Base-by-base conservation (phyloP, 306 rosid species). In the Castanea mollissima region DNA sequence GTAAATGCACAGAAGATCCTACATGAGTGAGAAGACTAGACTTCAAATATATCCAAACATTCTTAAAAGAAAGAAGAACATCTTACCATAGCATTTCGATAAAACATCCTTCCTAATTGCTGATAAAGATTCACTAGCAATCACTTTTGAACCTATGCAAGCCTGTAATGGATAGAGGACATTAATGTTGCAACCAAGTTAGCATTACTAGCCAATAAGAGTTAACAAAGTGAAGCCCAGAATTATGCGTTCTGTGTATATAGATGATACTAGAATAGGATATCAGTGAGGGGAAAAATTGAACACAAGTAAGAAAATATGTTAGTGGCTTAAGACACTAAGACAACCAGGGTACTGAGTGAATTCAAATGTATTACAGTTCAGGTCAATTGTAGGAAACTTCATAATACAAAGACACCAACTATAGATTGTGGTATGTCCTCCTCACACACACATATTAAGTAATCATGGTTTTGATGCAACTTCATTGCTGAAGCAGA, bases 31-130 rank as follows among this genome's bases (percentile, higher is more conserved):
- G 54, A 49, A 49, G 54, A 49, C 54, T 49, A 35, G 49, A 13
- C 25, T 67, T 67, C 51, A 34, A 6, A 67, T n/a, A 35, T 35
- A 67, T 34, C 23, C 8, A 21, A 14, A 18, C 27, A 8, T 34
- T 67, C 59, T 51, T 23, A 21, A 31, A 71, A 83, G 55, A 52
- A 64, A 70, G 64, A 55, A 75, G 67, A 41, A 44, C 46, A 52
- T 81, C 89, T 83, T 82, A 92, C 98, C 98, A 16, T 94, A 94
- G 82, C 98, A 94, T 87, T 92, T 94, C 72, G 98, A 94, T 57
- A 92, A 86, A 76, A 94, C 98, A 83, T 94, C 97, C 85, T 94
- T 92, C 85, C 97, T 84, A 78, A 94, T 91, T 69, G 98, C 97
- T 3, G 98, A 94, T 80, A 94, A 70, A 49, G 98, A 76, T 86